phyloP scores from a whole-genome alignment of 257 asterid species.

The Solanum verrucosum region DNA sequence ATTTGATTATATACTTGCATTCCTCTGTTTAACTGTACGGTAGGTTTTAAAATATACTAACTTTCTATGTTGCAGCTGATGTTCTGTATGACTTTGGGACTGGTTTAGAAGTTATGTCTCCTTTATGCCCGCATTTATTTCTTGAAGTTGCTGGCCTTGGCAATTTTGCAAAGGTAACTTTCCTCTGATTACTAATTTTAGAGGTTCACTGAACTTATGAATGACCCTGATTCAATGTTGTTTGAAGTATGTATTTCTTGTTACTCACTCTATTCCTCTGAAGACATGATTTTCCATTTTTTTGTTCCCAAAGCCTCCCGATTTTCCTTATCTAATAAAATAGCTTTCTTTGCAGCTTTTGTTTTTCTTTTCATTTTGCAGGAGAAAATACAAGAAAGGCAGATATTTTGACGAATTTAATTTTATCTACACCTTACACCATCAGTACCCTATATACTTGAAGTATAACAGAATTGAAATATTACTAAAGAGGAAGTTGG shows the following conservation, averaged over 20 bases:
- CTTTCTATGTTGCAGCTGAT: constrained; percentile 63
- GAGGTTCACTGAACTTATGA: background rate
- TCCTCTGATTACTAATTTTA: background rate
- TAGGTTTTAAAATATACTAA: constrained; percentile 14
- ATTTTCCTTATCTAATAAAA: background rate
- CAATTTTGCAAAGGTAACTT: constrained; percentile 81
- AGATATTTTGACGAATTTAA: background rate
- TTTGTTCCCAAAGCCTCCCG: background rate
- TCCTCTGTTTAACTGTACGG: background rate
- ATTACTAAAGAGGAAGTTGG: background rate
- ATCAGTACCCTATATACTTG: background rate
- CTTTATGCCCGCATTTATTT: constrained; percentile 91
- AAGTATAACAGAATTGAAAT: background rate
- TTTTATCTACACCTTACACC: background rate
- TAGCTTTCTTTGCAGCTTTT: background rate
- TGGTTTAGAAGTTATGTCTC: constrained; percentile 92
- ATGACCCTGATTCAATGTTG: background rate
- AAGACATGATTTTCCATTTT: background rate
- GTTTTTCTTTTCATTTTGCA: background rate
- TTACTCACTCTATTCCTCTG: background rate
- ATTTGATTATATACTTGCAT: background rate
- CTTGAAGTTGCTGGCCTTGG: constrained; percentile 99
- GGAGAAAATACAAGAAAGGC: background rate
- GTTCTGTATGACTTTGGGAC: constrained; percentile 90
- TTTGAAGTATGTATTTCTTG: background rate